Evolutionary conservation across 2,329 filamentous ascomycete genomes (phyloP).

Genomic region (Colletotrichum limetticola): DNA sequence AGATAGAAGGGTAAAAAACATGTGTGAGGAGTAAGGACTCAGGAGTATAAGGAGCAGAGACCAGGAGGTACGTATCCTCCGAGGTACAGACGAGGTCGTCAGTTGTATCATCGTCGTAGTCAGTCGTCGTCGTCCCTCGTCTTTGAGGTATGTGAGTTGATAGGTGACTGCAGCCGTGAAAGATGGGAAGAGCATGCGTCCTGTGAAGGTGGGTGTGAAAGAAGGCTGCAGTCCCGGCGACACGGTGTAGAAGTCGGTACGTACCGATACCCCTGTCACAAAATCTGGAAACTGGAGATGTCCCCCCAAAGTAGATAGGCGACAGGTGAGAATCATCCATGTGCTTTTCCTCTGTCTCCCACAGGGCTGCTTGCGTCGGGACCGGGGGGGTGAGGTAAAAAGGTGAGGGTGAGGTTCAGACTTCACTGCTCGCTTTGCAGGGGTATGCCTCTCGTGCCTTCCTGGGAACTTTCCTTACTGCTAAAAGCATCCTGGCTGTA

Average conservation of each 20-base stretch:
- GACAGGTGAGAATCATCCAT: slow-evolving; percentile 14
- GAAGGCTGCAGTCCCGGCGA: neutral
- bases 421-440: neutral
- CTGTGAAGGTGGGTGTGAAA: slow-evolving; percentile 7
- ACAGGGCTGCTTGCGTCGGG: slow-evolving; percentile 9
- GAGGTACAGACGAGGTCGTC: neutral
- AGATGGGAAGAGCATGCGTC: slow-evolving; percentile 6
- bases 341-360: neutral
- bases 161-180: slow-evolving; percentile 6
- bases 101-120: neutral
- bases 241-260: slow-evolving; percentile 9
- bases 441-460: slow-evolving; percentile 14
- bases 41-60: neutral
- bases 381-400: neutral
- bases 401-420: neutral
- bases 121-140: neutral
- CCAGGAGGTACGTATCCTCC: neutral
- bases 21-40: neutral
- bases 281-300: neutral
- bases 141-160: slow-evolving; percentile 5
- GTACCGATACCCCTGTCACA: neutral
- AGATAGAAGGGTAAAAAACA: neutral
- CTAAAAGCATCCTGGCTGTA: neutral
- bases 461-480: neutral
- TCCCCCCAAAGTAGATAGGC: neutral